Conservation (phyloP, 2,329 filamentous ascomycete species). For the Alternaria postmessia region DNA sequence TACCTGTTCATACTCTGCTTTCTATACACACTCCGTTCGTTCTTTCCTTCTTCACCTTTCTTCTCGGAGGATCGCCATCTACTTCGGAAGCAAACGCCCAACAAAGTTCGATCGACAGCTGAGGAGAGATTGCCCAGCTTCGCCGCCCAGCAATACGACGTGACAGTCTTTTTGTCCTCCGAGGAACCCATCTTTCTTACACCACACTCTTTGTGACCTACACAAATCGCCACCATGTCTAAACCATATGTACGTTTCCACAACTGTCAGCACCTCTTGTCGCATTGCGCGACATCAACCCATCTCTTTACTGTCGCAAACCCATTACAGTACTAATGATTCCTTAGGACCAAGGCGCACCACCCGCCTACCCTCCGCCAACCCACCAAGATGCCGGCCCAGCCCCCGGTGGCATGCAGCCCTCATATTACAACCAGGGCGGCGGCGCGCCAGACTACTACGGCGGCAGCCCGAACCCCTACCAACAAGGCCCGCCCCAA, state of each 20-base stretch:
- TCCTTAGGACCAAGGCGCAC: slow-evolving; percentile 37
- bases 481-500: slow-evolving; percentile 33
- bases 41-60: neutral
- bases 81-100: neutral
- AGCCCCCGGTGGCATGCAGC: slow-evolving; percentile 23
- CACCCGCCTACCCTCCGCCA: slow-evolving; percentile 47
- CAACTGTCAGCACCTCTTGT: neutral
- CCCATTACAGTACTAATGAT: slow-evolving; percentile 11
- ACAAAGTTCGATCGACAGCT: slow-evolving; percentile 2
- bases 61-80: neutral
- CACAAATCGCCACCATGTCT: slow-evolving; percentile 9
- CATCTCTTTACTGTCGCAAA: neutral
- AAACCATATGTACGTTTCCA: slow-evolving; percentile 16
- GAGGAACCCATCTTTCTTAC: neutral
- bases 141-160: slow-evolving; percentile 6
- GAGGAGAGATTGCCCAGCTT: slow-evolving; percentile 14
- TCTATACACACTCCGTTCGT: neutral
- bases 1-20: neutral
- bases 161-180: slow-evolving; percentile 2
- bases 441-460: slow-evolving; percentile 31
- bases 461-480: slow-evolving; percentile 31
- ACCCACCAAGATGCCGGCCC: slow-evolving; percentile 42
- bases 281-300: neutral
- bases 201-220: neutral
- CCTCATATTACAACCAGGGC: slow-evolving; percentile 29